Percentiles rank a stretch among this genome's conserved stretches.
Conservation (phyloP, 352 stramenopile genomes). For the Globisporangium cylindrosporum region DNA sequence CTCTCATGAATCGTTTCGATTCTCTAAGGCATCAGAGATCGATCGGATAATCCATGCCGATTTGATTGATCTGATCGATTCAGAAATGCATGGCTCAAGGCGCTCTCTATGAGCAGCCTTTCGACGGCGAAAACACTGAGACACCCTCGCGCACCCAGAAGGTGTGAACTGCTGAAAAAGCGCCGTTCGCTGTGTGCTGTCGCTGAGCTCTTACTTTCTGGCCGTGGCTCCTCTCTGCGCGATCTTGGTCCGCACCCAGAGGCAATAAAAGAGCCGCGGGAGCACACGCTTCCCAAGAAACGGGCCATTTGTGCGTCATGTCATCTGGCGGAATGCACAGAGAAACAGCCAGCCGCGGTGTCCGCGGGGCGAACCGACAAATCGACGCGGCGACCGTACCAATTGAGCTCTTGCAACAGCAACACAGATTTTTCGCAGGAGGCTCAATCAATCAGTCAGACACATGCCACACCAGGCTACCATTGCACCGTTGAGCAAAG, state of each 20-base stretch:
- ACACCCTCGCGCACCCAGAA: not conserved
- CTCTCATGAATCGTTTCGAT: too few species aligned
- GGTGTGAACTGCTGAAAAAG: not conserved
- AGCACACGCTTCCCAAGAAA: not conserved
- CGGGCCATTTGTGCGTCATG: constrained; percentile 1
- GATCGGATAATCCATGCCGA: too few species aligned
- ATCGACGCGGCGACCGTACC: constrained; percentile 13
- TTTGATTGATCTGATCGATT: too few species aligned
- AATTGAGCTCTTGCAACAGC: not conserved
- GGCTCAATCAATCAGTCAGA: not conserved
- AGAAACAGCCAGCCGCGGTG: not conserved
- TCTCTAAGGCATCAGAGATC: too few species aligned
- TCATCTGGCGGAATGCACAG: not conserved
- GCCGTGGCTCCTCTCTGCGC: not conserved
- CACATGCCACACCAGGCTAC: not conserved
- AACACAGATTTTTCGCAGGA: not conserved
- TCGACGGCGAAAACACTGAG: too few species aligned
- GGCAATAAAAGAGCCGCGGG: constrained; percentile 13
- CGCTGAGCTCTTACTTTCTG: not conserved
- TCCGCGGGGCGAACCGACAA: constrained; percentile 1
- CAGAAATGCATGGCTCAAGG: too few species aligned
- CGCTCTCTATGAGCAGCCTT: too few species aligned
- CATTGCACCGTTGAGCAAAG: not conserved
- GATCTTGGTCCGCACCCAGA: constrained; percentile 2
- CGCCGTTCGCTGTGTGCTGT: not conserved